A percentile compares a stretch with the other conserved stretches of the same genome.
These are phyloP conservation scores for Globisporangium cystogenes DNA, from an alignment of 352 stramenopile genomes.

Conservation along the genomic window DNA sequence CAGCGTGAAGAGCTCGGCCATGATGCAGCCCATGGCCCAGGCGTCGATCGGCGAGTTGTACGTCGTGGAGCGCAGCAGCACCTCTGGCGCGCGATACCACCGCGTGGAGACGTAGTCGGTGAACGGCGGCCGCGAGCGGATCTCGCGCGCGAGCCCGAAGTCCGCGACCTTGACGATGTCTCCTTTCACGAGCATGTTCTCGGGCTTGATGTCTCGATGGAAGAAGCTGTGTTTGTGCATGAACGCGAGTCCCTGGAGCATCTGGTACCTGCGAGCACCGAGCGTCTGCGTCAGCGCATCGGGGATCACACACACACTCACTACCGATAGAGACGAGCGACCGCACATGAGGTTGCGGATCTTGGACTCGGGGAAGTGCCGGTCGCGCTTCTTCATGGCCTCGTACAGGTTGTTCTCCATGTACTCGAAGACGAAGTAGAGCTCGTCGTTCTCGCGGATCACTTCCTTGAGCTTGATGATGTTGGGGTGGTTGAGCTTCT, in stretches of 20 bases:
- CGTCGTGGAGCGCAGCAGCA: constrained; percentile 90
- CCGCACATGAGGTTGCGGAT: constrained; percentile 95
- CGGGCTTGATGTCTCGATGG: constrained; percentile 98
- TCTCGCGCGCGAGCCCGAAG: constrained; percentile 96
- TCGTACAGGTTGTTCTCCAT: constrained; percentile 98
- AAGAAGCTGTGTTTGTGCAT: constrained; percentile 99
- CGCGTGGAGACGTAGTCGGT: constrained; percentile 98
- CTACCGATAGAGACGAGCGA: neutral
- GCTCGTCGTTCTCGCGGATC: constrained; percentile 95
- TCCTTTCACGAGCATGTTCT: constrained; percentile 97
- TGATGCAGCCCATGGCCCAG: constrained; percentile 97
- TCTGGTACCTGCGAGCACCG: constrained; percentile 74
- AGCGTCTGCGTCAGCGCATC: neutral
- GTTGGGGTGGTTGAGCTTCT: constrained; percentile 96
- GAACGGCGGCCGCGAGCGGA: constrained; percentile 88
- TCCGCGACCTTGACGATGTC: constrained; percentile 97
- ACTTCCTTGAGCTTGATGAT: constrained; percentile 99
- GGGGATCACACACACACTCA: neutral
- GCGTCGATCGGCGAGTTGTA: constrained; percentile 98
- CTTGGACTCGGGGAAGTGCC: constrained; percentile 90
- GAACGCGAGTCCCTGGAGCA: constrained; percentile 95
- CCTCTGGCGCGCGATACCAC: constrained; percentile 98
- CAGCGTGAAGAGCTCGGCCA: constrained; percentile 96
- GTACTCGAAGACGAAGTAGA: constrained; percentile 99
- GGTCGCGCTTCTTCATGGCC: constrained; percentile 92